Base-by-base conservation (phyloP, 495 filamentous ascomycete genomes). In the Cairneyella variabilis region DNA sequence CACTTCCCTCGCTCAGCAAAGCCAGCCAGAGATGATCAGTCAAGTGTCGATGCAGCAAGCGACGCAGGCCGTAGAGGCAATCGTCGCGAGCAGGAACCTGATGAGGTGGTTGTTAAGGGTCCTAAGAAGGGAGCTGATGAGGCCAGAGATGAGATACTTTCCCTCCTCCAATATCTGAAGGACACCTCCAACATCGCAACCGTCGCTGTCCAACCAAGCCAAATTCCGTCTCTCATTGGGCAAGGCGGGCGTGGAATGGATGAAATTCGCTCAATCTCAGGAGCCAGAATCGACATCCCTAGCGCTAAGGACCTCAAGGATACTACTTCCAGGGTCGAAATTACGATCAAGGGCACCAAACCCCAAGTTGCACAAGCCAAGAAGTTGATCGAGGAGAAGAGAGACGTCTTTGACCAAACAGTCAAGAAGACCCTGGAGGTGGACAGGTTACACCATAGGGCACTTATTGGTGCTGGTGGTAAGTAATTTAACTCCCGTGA, bases 41-140 rank as follows among this genome's bases (percentile, higher is more conserved):
- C 81, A 8, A 73, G 76, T 45, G 77, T 73, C 1, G 91, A 91
- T 64, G 79, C 75, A 34, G 75, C 77, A 30, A 91, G 86, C 56
- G 90, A 95, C 53, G 74, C 73, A 49, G 88, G 85, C 32, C 68
- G 67, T 30, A 60, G 71, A 40, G 84, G 83, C 57, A 69, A 74
- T 41, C 77, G 75, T 46, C 84, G 86, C 41, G 83, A 87, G 61
- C 92, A 96, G 68, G 85, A 78, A 37, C 71, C 86, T 17, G 89
- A 99, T 68, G 95, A 97, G 70, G 91, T 97, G 17, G 78, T 91
- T 34, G 79, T 99, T 55, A 87, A 88, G 59, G 93, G 93, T 17
- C 90, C 91, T 12, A 92, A 85, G 73, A 86, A 86, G 70, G 95
- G 91, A 41, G 92, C 91, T 4, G 90, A 97, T 64, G 83, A 86